Base-by-base conservation (phyloP, 2,329 filamentous ascomycete species). In the Cladosporium oxysporum region DNA sequence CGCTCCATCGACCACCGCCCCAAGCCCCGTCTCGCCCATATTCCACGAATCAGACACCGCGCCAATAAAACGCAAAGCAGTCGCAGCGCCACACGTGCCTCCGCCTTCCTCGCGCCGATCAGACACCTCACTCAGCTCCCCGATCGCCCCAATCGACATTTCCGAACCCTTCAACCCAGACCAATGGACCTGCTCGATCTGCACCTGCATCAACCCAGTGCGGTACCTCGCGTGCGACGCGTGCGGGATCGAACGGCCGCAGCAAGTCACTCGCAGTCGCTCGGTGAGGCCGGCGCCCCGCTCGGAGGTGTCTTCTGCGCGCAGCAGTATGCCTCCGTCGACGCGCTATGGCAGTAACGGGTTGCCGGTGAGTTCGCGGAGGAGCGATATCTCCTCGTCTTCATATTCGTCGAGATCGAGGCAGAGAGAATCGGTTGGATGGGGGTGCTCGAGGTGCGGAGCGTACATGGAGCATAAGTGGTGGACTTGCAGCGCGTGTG, bases 401-500 rank as follows among this genome's bases (percentile, higher is more conserved):
- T 44, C 37, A 2, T 62, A 26, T 35, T 69, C 70, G 41, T 73
- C 72, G 21, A 74, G 75, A 4, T 77, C 77, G 1, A 76, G 79
- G n/a, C 78, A 77, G 23, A 79, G 79, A 47, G 77, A 82, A 55
- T 81, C 83, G 2, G 71, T 87, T 23, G 87, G 86, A 1, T 89
- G 87, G 87, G 79, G 83, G 63, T 90, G 87, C 73, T 71, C 79
- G 61, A 76, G 78, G 6, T 90, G 87, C 67, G 84, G 85, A 6
- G 82, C 83, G 0, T 89, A 87, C 67, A 89, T 88, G 85, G 87
- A 89, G 74, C 82, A 81, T 23, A 78, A 86, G 70, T 89, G 86
- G 86, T 89, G 86, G 87, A 88, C 85, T 5, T 89, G 87, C 70
- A 83, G 83, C 16, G 79, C 79, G 12, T 89, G 87, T 74, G 86